phyloP scores from a whole-genome alignment of 83 land plant genomes.

The Picea engelmannii region DNA sequence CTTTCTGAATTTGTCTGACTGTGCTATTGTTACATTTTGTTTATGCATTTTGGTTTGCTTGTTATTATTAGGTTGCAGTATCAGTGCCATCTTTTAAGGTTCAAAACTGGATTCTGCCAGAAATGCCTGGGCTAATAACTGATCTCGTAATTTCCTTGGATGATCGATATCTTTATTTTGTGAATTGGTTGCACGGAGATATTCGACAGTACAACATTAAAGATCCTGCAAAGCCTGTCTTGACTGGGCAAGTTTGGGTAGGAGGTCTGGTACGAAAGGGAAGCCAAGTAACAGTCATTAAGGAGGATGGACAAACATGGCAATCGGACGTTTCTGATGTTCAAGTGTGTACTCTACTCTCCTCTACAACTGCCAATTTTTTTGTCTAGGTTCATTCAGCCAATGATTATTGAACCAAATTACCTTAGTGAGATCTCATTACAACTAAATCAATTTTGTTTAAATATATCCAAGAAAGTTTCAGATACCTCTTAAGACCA shows the following conservation, averaged over 20 bases:
- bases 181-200: constrained; percentile 41
- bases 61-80: constrained; percentile 32
- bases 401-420: too few relatives aligned
- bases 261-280: constrained; percentile 47
- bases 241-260: constrained; percentile 51
- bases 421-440: too few relatives aligned
- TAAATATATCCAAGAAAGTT: too few relatives aligned
- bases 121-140: constrained; percentile 53
- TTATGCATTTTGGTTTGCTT: constrained; percentile 8
- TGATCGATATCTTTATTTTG: constrained; percentile 45
- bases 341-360: constrained; percentile 21
- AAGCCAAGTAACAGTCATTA: constrained; percentile 33
- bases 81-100: constrained; percentile 42
- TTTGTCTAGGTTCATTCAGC: too few relatives aligned
- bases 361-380: neutral
- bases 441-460: too few relatives aligned
- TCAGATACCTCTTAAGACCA: too few relatives aligned
- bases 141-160: constrained; percentile 48
- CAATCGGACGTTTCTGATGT: constrained; percentile 45
- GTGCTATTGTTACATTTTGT: neutral
- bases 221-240: constrained; percentile 43
- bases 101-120: constrained; percentile 42
- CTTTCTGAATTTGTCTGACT: neutral
- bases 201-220: constrained; percentile 28
- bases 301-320: constrained; percentile 33